Evolutionary conservation across 2,329 filamentous ascomycete species (phyloP).

Genomic region (Penicillium thymicola): DNA sequence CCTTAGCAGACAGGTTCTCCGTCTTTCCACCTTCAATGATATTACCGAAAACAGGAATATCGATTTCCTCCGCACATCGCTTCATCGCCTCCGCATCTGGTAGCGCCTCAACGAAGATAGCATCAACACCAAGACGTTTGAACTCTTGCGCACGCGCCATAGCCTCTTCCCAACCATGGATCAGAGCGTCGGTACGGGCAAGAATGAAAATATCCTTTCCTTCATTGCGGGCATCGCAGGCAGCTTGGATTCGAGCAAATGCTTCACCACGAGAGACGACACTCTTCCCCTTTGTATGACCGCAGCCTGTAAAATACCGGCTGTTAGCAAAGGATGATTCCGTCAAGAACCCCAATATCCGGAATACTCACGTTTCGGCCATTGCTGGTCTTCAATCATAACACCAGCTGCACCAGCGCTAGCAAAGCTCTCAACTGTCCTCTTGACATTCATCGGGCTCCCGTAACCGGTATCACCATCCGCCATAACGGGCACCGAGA

Average conservation of each 20-base stretch:
- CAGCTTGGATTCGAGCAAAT: slow-evolving; percentile 47
- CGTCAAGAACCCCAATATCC: background rate
- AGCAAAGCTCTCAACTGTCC: slow-evolving; percentile 47
- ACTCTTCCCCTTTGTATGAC: slow-evolving; percentile 48
- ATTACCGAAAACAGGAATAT: background rate
- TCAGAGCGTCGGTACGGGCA: slow-evolving; percentile 44
- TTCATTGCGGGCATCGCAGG: slow-evolving; percentile 46
- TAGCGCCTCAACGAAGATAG: background rate
- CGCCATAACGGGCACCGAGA: slow-evolving; percentile 43
- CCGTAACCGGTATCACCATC: slow-evolving; percentile 52
- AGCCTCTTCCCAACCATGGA: slow-evolving; percentile 43
- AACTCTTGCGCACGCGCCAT: background rate
- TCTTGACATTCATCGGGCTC: slow-evolving; percentile 47
- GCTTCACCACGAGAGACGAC: slow-evolving; percentile 48
- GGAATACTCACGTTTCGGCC: slow-evolving; percentile 45
- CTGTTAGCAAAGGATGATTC: background rate
- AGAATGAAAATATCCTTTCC: slow-evolving; percentile 48
- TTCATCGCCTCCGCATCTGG: background rate
- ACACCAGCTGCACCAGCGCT: slow-evolving; percentile 39
- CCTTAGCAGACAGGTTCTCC: background rate
- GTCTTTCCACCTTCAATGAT: background rate
- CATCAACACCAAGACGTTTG: slow-evolving; percentile 26
- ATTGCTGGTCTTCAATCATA: slow-evolving; percentile 50
- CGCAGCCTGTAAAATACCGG: slow-evolving; percentile 34
- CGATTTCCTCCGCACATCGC: background rate